Evolutionary conservation across 768 basidiomycete species (phyloP), one percentile per base, ranked within the genome.

Genomic region (Clitopilus hobsonii): DNA sequence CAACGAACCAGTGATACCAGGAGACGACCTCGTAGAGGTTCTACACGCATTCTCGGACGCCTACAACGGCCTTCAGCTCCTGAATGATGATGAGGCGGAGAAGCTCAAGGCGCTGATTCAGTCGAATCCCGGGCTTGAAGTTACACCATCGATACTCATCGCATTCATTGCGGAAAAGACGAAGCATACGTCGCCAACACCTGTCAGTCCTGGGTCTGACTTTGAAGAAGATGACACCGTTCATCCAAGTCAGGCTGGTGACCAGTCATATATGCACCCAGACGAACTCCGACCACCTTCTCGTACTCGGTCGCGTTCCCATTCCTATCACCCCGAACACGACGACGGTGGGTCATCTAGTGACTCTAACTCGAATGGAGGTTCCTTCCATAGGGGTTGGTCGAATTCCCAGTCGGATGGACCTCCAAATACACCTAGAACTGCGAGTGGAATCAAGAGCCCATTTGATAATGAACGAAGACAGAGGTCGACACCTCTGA

Each of bases 391-490:
- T 16, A 45, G 41, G 41, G 22, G 18, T 18, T 23, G 41, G 41
- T 45, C 41, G 8, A 45, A 18, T 11, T 45, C 41, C 2, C 41
- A 45, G 3, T 45, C 41, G n/a, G 65, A 73, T 28, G 81, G 79
- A 16, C 67, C 65, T 1, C 76, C 79, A 5, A 77, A 76, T 49
- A 84, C 85, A 7, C 87, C 86, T 7, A 72, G 71, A 58, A 78
- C 81, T 3, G 77, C 77, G 3, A 28, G 49, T 28, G 49, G 27
- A 27, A 27, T 27, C 49, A 69, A 62, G 58, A 89, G 88, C 0
- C 82, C 83, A 3, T 87, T 92, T 59, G 90, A 92, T 61, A 76
- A 80, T 0, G 79, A 85, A 47, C 76, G 80, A 26, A 72, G 91
- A 56, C 89, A 90, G 64, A 80, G 91, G 18, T 77, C 88, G 7